These are phyloP conservation scores for Phytophthora sansomeana DNA, from an alignment of 352 stramenopile genomes.

Conservation along the genomic window DNA sequence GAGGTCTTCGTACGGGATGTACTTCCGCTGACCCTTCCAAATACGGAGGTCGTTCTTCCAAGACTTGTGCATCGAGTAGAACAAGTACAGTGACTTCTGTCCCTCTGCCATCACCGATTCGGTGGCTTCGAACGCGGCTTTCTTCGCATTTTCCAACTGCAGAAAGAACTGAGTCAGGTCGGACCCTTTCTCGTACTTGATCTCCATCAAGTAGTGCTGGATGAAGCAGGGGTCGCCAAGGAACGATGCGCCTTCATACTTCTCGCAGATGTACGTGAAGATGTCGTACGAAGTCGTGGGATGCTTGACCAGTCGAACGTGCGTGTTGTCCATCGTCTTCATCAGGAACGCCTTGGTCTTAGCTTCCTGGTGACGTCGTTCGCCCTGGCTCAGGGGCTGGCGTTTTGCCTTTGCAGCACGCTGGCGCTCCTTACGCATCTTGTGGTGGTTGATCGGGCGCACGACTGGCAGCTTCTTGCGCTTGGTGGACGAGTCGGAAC, in stretches of 20 bases:
- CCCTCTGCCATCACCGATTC: background rate
- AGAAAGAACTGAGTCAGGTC: background rate
- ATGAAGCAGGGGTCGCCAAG: background rate
- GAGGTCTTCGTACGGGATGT: too few species aligned
- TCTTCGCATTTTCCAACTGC: background rate
- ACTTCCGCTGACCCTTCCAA: too few species aligned
- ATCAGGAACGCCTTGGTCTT: too few species aligned
- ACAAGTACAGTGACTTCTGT: background rate
- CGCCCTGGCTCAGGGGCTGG: too few species aligned
- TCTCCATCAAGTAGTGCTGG: background rate
- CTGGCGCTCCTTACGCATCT: too few species aligned
- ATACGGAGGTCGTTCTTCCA: too few species aligned
- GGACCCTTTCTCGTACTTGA: background rate
- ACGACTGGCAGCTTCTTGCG: background rate
- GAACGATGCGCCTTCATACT: too few species aligned
- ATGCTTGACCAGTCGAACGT: too few species aligned
- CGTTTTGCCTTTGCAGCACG: conserved; percentile 22
- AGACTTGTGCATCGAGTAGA: background rate
- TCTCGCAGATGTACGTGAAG: too few species aligned
- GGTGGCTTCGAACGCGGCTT: background rate
- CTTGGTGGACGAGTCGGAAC: background rate
- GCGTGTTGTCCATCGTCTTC: too few species aligned
- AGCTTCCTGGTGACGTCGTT: too few species aligned
- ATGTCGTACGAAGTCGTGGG: too few species aligned
- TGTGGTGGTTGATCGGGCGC: conserved; percentile 9